phyloP scores from a whole-genome alignment of 2,329 filamentous ascomycete genomes.

The Ceratocystis smalleyi region DNA sequence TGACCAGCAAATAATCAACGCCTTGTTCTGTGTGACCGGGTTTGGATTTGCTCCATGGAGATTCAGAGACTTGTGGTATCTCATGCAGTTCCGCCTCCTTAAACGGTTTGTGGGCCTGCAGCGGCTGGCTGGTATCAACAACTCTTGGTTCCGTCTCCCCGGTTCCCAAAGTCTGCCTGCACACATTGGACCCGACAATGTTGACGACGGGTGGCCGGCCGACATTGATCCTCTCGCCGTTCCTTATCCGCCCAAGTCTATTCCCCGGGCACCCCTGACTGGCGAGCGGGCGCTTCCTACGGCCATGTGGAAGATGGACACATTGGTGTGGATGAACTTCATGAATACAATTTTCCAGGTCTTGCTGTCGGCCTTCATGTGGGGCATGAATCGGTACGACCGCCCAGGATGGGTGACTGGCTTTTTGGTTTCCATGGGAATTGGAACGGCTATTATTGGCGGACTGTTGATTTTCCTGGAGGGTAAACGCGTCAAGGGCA shows the following conservation, averaged over 20 bases:
- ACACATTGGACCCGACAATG: constrained; percentile 37
- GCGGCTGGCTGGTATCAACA: constrained; percentile 57
- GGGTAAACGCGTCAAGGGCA: constrained; percentile 52
- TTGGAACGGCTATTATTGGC: constrained; percentile 48
- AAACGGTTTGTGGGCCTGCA: constrained; percentile 43
- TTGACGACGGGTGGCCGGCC: constrained; percentile 28
- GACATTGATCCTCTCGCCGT: constrained; percentile 27
- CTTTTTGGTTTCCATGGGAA: constrained; percentile 57
- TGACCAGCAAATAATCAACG: constrained; percentile 57
- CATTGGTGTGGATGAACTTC: constrained; percentile 63
- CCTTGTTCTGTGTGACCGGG: constrained; percentile 69
- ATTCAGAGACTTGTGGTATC: constrained; percentile 62
- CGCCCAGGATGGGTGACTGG: constrained; percentile 70
- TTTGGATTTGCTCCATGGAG: constrained; percentile 78
- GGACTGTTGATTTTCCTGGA: constrained; percentile 58
- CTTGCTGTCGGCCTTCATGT: constrained; percentile 66
- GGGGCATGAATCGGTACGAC: constrained; percentile 56
- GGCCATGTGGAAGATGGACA: constrained; percentile 58
- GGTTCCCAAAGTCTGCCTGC: constrained; percentile 45
- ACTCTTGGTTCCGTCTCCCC: constrained; percentile 57
- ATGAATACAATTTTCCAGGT: constrained; percentile 66
- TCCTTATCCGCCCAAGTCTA: constrained; percentile 48
- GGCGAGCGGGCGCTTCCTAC: constrained; percentile 54
- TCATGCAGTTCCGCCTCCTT: constrained; percentile 46
- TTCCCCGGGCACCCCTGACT: constrained; percentile 53